phyloP scores from a whole-genome alignment of 2,329 filamentous ascomycete genomes.

The Talaromyces sp. region DNA sequence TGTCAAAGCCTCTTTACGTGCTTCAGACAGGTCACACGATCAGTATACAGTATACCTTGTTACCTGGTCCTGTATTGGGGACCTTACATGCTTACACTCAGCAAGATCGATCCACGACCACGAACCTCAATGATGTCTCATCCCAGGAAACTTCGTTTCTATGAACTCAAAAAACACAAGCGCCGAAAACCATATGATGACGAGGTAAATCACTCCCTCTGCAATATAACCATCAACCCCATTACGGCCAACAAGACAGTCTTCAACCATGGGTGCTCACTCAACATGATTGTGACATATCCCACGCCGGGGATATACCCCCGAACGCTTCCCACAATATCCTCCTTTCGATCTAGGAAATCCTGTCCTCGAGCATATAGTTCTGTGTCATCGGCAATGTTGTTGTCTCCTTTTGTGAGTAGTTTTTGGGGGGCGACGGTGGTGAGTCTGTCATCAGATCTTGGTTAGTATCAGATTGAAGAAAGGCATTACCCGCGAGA shows the following conservation, averaged over 20 bases:
- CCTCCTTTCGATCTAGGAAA: conserved; percentile 74
- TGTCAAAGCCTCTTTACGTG: not conserved
- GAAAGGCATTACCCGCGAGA: not conserved
- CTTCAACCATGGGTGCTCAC: conserved; percentile 96
- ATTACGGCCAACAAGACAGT: conserved; percentile 91
- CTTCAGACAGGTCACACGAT: not conserved
- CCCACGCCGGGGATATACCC: conserved; percentile 93
- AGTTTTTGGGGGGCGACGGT: conserved; percentile 53
- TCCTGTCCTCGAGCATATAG: conserved; percentile 83
- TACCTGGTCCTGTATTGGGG: not conserved
- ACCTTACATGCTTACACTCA: not conserved
- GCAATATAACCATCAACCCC: conserved; percentile 88
- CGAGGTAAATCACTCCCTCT: conserved; percentile 66
- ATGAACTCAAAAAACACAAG: not conserved
- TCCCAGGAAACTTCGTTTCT: not conserved
- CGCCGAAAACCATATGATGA: not conserved
- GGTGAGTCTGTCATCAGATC: not conserved
- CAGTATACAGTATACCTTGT: not conserved
- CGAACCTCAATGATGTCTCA: not conserved
- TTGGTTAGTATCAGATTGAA: not conserved
- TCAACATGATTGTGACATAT: conserved; percentile 93
- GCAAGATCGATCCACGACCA: not conserved
- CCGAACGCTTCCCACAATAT: conserved; percentile 90
- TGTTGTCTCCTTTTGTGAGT: conserved; percentile 97
- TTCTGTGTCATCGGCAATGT: conserved; percentile 87